Conservation (phyloP, 208 protist species). For the Leishmania martiniquensis region DNA sequence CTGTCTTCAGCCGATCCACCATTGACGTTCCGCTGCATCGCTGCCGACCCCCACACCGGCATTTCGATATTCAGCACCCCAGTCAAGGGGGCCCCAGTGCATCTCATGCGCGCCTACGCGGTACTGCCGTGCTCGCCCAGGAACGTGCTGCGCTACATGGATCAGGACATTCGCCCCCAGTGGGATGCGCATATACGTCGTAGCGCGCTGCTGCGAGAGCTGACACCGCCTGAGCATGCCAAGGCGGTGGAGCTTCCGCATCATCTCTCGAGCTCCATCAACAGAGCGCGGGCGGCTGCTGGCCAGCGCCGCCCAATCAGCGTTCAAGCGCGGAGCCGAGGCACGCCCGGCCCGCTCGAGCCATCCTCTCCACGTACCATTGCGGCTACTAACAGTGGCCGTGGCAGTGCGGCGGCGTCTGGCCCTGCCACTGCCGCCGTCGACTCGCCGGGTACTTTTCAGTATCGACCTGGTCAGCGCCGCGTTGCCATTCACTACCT, state of each 20-base stretch:
- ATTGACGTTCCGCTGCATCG: conserved; percentile 53
- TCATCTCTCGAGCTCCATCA: conserved; percentile 6
- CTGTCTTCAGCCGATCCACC: not conserved
- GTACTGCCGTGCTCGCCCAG: conserved; percentile 60
- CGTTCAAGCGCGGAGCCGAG: conserved; percentile 7
- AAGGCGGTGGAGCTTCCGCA: not conserved
- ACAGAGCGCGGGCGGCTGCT: conserved; percentile 1
- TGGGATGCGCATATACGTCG: conserved; percentile 71
- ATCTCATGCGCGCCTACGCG: conserved; percentile 73
- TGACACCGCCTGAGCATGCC: conserved; percentile 21
- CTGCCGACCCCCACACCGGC: conserved; percentile 38
- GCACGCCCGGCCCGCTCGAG: not conserved
- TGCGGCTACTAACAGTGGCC: not conserved
- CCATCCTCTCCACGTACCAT: not conserved
- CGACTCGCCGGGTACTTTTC: conserved; percentile 14
- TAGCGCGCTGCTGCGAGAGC: conserved; percentile 49
- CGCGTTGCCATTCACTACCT: conserved; percentile 79
- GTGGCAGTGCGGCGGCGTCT: not conserved
- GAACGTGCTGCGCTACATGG: conserved; percentile 62
- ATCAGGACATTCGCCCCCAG: conserved; percentile 45
- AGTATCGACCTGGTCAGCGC: conserved; percentile 53
- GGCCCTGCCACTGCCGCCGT: not conserved
- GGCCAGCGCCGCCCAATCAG: conserved; percentile 6
- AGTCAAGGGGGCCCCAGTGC: conserved; percentile 62
- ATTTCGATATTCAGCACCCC: conserved; percentile 63